These are phyloP conservation scores for Cladosporium austrohemisphaericum DNA, from an alignment of 2,329 filamentous ascomycete species.

Conservation along the genomic window DNA sequence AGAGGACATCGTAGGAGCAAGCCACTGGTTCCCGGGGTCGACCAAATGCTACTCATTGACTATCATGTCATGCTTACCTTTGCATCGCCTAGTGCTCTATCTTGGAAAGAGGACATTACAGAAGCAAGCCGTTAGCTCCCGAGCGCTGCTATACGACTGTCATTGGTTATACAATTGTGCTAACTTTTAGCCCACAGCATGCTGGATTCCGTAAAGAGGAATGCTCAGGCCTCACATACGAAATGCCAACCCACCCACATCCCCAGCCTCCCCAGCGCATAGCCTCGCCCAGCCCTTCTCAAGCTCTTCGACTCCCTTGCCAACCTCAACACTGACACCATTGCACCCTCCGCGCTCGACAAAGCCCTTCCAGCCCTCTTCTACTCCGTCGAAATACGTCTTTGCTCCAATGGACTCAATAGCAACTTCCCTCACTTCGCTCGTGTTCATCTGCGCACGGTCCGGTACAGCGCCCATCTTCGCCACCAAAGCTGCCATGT, in stretches of 20 bases:
- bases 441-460: constrained; percentile 22
- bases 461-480: constrained; percentile 6
- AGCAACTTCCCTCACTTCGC: constrained; percentile 15
- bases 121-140: no score
- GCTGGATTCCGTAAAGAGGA: background rate
- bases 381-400: constrained; percentile 14
- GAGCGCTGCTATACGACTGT: no score
- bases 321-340: constrained; percentile 2
- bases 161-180: background rate
- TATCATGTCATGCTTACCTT: no score
- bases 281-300: constrained; percentile 1
- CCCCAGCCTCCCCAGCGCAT: background rate
- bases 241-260: background rate
- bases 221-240: background rate
- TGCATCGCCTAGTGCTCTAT: no score
- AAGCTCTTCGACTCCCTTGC: background rate
- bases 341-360: constrained; percentile 6
- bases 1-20: no score
- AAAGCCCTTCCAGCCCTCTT: constrained; percentile 15
- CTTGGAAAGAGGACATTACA: no score
- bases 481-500: background rate
- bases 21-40: no score
- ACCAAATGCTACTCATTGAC: no score
- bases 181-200: background rate
- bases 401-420: constrained; percentile 12